These are phyloP conservation scores for Ceratocystis variospora DNA, from an alignment of 2,329 filamentous ascomycete genomes.

Conservation along the genomic window DNA sequence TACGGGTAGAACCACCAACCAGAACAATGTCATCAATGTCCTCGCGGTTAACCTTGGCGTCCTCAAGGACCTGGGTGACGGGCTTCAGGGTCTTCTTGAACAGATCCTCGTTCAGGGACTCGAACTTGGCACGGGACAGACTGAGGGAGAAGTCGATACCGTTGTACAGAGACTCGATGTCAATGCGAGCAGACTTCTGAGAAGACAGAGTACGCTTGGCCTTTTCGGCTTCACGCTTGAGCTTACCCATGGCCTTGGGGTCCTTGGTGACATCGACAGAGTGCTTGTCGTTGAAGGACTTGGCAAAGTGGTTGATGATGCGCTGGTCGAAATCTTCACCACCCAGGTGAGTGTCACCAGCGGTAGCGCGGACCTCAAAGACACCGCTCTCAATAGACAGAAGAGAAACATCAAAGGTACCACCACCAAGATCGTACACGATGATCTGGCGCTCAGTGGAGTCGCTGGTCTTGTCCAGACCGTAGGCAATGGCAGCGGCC, in stretches of 20 bases:
- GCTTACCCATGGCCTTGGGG: constrained; percentile 94
- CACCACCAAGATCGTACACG: constrained; percentile 86
- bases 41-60: constrained; percentile 90
- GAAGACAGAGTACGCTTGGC: constrained; percentile 96
- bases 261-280: constrained; percentile 85
- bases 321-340: constrained; percentile 99
- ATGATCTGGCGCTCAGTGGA: constrained; percentile 72
- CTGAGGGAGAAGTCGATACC: constrained; percentile 98
- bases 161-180: constrained; percentile 94
- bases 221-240: constrained; percentile 99
- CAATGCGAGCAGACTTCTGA: constrained; percentile 83
- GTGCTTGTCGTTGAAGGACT: constrained; percentile 97
- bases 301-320: constrained; percentile 90
- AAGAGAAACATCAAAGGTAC: constrained; percentile 88
- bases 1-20: constrained; percentile 97
- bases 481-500: constrained; percentile 88
- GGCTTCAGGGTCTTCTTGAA: constrained; percentile 99
- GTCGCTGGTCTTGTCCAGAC: constrained; percentile 68
- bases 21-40: constrained; percentile 95
- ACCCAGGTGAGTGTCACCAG: constrained; percentile 93
- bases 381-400: constrained; percentile 84
- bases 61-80: constrained; percentile 96
- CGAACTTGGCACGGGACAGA: constrained; percentile 95
- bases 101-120: constrained; percentile 96
- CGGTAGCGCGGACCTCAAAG: constrained; percentile 87